Conservation (phyloP, 441 rosid species). For the Melastoma candidum region DNA sequence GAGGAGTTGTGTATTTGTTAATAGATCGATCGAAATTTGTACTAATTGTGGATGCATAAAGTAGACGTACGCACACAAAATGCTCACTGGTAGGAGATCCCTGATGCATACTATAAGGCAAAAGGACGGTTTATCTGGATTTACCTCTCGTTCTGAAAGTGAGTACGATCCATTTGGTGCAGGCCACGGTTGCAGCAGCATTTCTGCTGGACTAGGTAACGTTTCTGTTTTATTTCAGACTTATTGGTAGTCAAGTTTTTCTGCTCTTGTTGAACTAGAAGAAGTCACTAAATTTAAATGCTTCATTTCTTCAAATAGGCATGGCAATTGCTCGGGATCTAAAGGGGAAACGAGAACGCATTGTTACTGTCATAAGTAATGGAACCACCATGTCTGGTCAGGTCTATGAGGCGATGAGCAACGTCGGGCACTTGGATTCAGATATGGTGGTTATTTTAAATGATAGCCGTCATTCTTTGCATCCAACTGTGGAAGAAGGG, state of each 20-base stretch:
- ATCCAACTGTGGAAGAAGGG: conserved; percentile 63
- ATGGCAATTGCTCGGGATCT: conserved; percentile 89
- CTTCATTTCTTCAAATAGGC: conserved; percentile 25
- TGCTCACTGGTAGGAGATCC: conserved; percentile 74
- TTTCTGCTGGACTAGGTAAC: conserved; percentile 92
- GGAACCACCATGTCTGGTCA: conserved; percentile 83
- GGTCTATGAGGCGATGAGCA: conserved; percentile 91
- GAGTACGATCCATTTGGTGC: conserved; percentile 83
- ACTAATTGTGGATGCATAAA: too few relatives aligned
- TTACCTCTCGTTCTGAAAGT: conserved; percentile 54
- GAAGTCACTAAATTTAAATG: too few relatives aligned
- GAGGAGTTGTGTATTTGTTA: too few relatives aligned
- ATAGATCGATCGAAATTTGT: too few relatives aligned
- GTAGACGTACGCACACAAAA: conserved; percentile 86
- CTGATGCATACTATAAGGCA: conserved; percentile 48
- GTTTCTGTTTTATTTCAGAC: conserved; percentile 5
- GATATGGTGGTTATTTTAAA: conserved; percentile 82
- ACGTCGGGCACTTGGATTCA: conserved; percentile 85
- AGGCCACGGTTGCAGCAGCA: conserved; percentile 85
- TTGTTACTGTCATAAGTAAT: conserved; percentile 69
- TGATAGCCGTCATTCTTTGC: conserved; percentile 72
- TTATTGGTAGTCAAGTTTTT: too few relatives aligned
- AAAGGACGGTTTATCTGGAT: conserved; percentile 57
- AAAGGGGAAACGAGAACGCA: conserved; percentile 65
- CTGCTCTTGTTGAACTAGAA: too few relatives aligned